These are phyloP conservation scores for Fusarium globosum DNA, from an alignment of 2,329 filamentous ascomycete genomes.

Conservation along the genomic window DNA sequence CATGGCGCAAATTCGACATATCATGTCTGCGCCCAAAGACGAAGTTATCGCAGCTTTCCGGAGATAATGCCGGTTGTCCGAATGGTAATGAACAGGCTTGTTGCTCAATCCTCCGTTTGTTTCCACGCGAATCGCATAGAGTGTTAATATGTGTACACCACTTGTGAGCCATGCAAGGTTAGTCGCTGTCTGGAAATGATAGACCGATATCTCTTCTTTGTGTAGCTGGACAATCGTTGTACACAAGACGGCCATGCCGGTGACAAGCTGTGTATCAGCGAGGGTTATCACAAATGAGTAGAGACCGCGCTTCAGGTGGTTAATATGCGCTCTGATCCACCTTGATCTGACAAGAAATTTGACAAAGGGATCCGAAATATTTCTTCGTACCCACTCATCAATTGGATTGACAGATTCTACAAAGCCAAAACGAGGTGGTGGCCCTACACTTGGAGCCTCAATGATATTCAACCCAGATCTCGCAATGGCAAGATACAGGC, in stretches of 20 bases:
- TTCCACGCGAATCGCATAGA: background rate
- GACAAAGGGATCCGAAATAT: background rate
- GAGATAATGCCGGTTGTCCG: too few relatives aligned
- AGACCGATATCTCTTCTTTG: background rate
- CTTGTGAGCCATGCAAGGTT: background rate
- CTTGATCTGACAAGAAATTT: background rate
- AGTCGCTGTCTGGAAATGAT: background rate
- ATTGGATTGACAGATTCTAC: background rate
- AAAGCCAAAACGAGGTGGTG: background rate
- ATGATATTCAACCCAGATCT: background rate
- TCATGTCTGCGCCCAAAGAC: background rate
- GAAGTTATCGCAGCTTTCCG: fast-evolving
- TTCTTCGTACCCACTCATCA: background rate
- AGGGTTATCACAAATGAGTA: background rate
- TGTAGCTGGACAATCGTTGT: background rate
- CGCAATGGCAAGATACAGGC: background rate
- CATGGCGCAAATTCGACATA: background rate
- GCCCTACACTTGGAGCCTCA: background rate
- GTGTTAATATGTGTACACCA: background rate
- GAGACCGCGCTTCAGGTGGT: background rate
- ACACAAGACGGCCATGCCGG: background rate
- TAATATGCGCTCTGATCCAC: background rate
- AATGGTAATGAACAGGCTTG: background rate
- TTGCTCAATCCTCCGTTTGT: background rate
- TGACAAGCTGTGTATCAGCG: background rate